phyloP scores from a whole-genome alignment of 345 rosid species.

The Populus deltoides region DNA sequence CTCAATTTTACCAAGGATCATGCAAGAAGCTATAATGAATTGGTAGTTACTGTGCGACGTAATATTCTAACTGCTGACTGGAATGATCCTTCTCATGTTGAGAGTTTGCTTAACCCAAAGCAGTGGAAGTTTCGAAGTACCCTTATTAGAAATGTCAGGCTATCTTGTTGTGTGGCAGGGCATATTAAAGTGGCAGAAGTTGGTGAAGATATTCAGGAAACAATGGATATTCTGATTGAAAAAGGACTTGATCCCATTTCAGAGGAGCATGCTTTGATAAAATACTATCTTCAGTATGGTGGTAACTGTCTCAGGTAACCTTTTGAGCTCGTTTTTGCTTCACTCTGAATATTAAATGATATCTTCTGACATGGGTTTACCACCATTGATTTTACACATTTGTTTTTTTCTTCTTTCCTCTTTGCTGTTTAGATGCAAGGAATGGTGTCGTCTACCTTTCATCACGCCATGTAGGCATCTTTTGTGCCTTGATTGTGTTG shows the following conservation, averaged over 20 bases:
- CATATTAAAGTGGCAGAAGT: slow-evolving; percentile 80
- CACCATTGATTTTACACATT: neutral
- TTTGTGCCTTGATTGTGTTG: slow-evolving; percentile 81
- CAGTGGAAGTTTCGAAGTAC: slow-evolving; percentile 86
- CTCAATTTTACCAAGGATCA: slow-evolving; percentile 74
- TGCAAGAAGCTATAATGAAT: slow-evolving; percentile 89
- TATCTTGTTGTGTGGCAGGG: slow-evolving; percentile 97
- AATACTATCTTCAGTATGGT: slow-evolving; percentile 68
- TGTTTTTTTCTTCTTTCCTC: neutral
- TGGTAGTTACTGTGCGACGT: slow-evolving; percentile 85
- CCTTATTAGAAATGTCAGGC: slow-evolving; percentile 74
- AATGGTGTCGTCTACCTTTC: slow-evolving; percentile 96
- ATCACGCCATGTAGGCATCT: slow-evolving; percentile 94
- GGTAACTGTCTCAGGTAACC: slow-evolving; percentile 79
- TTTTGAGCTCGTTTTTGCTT: slow-evolving; percentile 5
- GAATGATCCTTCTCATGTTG: slow-evolving; percentile 98
- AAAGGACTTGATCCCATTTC: slow-evolving; percentile 57
- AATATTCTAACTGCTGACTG: slow-evolving; percentile 94
- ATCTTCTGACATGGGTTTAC: neutral
- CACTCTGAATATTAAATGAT: slow-evolving; percentile 10
- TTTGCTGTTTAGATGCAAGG: slow-evolving; percentile 61
- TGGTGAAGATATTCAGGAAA: slow-evolving; percentile 90
- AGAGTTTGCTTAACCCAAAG: slow-evolving; percentile 90
- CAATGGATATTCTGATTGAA: slow-evolving; percentile 75
- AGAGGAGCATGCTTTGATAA: slow-evolving; percentile 64